These are phyloP conservation scores for Ajuga reptans DNA, from an alignment of 305 asterid genomes.

Conservation along the genomic window DNA sequence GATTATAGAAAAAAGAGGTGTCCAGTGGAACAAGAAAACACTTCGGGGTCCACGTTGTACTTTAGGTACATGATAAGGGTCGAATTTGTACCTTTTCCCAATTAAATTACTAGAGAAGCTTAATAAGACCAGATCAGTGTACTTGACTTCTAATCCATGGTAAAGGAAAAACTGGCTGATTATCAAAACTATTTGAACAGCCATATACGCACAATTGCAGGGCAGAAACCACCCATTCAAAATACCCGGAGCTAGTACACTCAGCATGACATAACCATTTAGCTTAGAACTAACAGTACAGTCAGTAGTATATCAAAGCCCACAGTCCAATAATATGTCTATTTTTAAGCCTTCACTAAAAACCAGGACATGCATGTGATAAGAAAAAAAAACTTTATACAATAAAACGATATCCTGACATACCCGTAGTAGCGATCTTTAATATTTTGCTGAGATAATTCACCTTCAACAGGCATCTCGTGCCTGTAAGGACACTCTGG, in stretches of 20 bases:
- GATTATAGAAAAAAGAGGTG: too few species aligned
- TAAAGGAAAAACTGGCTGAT: background rate
- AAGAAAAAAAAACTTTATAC: background rate
- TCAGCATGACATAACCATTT: background rate
- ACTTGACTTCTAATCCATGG: background rate
- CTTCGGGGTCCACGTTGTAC: too few species aligned
- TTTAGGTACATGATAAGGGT: too few species aligned
- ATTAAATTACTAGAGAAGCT: background rate
- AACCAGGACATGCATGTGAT: background rate
- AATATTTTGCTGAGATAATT: slow-evolving; percentile 84
- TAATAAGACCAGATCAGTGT: background rate
- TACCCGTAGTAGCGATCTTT: slow-evolving; percentile 97
- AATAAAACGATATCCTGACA: slow-evolving; percentile 13
- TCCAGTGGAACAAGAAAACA: too few species aligned
- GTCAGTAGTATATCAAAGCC: background rate
- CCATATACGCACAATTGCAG: background rate
- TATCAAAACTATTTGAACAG: background rate
- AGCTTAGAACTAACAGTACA: background rate
- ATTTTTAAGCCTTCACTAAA: background rate
- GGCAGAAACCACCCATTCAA: background rate
- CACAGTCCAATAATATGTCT: background rate
- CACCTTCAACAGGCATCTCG: slow-evolving; percentile 95
- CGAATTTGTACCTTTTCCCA: too few species aligned
- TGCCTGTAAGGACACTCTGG: slow-evolving; percentile 93
- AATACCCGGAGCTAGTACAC: background rate